These are phyloP conservation scores for Fusarium tricinctum DNA, from an alignment of 2,329 filamentous ascomycete species.

Conservation along the genomic window DNA sequence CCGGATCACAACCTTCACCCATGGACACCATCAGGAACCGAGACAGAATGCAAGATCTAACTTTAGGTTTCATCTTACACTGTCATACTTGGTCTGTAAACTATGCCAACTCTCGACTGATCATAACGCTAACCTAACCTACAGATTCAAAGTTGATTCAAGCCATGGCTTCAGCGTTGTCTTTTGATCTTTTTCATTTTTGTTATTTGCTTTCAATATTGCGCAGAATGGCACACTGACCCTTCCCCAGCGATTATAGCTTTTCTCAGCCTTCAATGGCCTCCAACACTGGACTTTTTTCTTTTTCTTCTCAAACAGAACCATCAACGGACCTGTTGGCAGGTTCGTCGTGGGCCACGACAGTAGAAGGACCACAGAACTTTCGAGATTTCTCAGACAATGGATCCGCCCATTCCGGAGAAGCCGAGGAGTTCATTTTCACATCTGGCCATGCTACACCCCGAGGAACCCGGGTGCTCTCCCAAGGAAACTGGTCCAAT, in stretches of 20 bases:
- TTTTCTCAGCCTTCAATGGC: slow-evolving; percentile 66
- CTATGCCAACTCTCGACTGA: slow-evolving; percentile 24
- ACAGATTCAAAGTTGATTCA: slow-evolving; percentile 72
- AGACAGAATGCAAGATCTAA: slow-evolving; percentile 43
- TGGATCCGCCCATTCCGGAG: slow-evolving; percentile 65
- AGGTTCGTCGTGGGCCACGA: slow-evolving; percentile 68
- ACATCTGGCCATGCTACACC: slow-evolving; percentile 69
- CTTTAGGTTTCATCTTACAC: slow-evolving; percentile 1
- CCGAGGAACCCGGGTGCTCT: slow-evolving; percentile 62
- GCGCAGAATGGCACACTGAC: slow-evolving; percentile 71
- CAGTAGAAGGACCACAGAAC: slow-evolving; percentile 73
- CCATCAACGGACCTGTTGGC: slow-evolving; percentile 68
- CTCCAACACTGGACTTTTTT: slow-evolving; percentile 66
- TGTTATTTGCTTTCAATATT: slow-evolving; percentile 52
- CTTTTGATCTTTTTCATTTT: slow-evolving; percentile 50
- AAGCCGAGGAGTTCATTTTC: slow-evolving; percentile 68
- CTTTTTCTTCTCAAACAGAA: slow-evolving; percentile 72
- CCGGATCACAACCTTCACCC: slow-evolving; percentile 3
- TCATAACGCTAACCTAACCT: slow-evolving; percentile 46
- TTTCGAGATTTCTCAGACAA: slow-evolving; percentile 67
- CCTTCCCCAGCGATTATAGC: slow-evolving; percentile 68
- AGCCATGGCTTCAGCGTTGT: slow-evolving; percentile 51
- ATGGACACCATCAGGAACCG: slow-evolving; percentile 31
- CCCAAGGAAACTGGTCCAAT: slow-evolving; percentile 61
- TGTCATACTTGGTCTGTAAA: slow-evolving; percentile 51